Percentiles rank a stretch among this genome's conserved stretches.
Conservation (phyloP, 305 asterid species). For the Solanum aculeatissimum region DNA sequence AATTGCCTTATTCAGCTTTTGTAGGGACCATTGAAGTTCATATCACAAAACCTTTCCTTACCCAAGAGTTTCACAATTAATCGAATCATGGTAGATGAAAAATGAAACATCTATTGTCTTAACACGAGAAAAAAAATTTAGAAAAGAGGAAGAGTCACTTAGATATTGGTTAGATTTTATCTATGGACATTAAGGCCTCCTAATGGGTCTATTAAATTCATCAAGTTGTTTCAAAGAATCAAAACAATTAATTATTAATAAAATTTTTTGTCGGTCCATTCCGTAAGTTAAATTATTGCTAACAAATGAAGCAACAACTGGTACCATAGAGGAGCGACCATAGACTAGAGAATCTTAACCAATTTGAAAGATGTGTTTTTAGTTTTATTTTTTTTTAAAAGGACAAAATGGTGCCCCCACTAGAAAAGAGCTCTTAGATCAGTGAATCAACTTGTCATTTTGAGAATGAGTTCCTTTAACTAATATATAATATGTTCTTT, state of each 20-base stretch:
- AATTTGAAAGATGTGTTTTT: neutral
- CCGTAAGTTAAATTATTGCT: fast-evolving
- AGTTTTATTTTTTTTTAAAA: too few relatives aligned
- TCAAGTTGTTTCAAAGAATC: neutral
- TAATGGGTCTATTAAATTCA: neutral
- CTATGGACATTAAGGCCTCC: neutral
- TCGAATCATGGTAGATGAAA: too few relatives aligned
- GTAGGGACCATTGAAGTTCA: too few relatives aligned
- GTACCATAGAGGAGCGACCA: neutral
- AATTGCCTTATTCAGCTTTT: too few relatives aligned
- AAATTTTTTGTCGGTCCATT: neutral
- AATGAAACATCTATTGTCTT: neutral
- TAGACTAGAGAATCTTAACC: neutral
- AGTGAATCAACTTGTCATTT: too few relatives aligned
- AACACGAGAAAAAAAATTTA: neutral
- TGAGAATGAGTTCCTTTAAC: too few relatives aligned
- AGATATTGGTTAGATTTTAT: neutral
- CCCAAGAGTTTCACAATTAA: too few relatives aligned
- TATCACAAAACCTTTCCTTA: too few relatives aligned
- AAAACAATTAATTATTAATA: neutral
- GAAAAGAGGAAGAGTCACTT: neutral
- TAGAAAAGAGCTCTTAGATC: too few relatives aligned
- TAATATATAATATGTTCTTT: too few relatives aligned
- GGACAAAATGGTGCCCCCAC: too few relatives aligned
- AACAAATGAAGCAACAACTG: neutral